Percentiles rank a stretch among this genome's conserved stretches.
Conservation (phyloP, 2,329 filamentous ascomycete species). For the Hymenoscyphus occultus region DNA sequence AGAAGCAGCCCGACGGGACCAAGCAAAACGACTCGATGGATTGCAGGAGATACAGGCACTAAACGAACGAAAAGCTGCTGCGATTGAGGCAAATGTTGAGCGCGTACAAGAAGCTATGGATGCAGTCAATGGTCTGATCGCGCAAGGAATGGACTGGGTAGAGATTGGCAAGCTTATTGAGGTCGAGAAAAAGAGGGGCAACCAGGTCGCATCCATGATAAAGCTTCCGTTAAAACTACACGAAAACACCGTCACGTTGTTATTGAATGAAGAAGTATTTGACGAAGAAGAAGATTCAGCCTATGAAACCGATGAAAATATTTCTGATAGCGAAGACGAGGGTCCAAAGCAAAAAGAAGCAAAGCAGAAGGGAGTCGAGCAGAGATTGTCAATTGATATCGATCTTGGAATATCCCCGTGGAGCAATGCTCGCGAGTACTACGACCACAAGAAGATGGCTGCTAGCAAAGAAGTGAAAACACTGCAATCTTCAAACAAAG, state of each 20-base stretch:
- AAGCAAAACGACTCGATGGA: conserved; percentile 79
- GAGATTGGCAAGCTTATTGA: conserved; percentile 87
- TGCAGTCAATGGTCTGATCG: conserved; percentile 86
- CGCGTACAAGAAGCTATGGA: conserved; percentile 90
- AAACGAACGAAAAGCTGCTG: conserved; percentile 83
- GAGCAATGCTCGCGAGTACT: conserved; percentile 89
- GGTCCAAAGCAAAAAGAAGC: conserved; percentile 35
- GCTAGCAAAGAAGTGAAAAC: conserved; percentile 88
- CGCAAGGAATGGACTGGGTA: conserved; percentile 96
- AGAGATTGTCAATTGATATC: conserved; percentile 72
- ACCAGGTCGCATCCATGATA: conserved; percentile 84
- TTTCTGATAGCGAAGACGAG: conserved; percentile 58
- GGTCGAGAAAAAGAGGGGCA: conserved; percentile 75
- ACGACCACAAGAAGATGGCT: conserved; percentile 81
- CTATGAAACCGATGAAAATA: conserved; percentile 64
- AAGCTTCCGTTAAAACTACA: conserved; percentile 82
- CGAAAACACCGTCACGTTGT: conserved; percentile 83
- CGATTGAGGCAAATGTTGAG: conserved; percentile 87
- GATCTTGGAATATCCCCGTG: conserved; percentile 79
- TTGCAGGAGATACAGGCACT: conserved; percentile 77
- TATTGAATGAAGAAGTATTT: conserved; percentile 64
- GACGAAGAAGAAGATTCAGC: conserved; percentile 50
- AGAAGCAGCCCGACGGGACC: conserved; percentile 78
- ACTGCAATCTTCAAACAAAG: conserved; percentile 72
- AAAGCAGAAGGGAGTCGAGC: conserved; percentile 47